These are phyloP conservation scores for Pseudogymnoascus sp. DNA, from an alignment of 2,329 filamentous ascomycete species.

Conservation along the genomic window DNA sequence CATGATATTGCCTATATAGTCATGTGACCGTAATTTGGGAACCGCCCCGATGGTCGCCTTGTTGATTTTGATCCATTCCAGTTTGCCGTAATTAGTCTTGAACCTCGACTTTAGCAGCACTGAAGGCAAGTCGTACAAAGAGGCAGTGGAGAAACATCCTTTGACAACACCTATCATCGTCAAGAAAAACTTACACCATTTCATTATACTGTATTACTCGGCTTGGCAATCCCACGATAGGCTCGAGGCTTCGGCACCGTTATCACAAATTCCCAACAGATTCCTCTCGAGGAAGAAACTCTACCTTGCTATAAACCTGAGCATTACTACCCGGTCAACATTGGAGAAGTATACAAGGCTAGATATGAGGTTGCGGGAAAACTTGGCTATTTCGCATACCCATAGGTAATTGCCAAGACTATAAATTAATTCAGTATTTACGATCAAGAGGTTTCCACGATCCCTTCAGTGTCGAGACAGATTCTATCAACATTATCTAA, in stretches of 20 bases:
- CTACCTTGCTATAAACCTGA: neutral
- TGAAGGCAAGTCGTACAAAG: neutral
- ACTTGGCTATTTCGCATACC: slow-evolving; percentile 15
- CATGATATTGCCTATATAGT: no score
- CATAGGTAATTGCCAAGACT: no score
- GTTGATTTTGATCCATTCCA: neutral
- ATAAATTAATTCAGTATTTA: no score
- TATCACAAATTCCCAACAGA: neutral
- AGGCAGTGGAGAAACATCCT: neutral
- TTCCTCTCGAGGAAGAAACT: neutral
- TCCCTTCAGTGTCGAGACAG: no score
- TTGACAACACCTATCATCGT: neutral
- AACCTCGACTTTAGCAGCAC: neutral
- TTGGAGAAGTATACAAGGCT: slow-evolving; percentile 15
- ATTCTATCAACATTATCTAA: no score
- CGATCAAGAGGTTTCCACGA: no score
- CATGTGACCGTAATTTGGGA: no score
- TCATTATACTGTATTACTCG: neutral
- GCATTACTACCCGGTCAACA: slow-evolving; percentile 15
- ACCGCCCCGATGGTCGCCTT: neutral
- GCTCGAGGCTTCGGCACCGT: no score
- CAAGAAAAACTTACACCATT: neutral
- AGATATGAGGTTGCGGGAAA: slow-evolving; percentile 18
- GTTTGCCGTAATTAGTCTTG: neutral
- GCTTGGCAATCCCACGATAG: no score